Evolutionary conservation across 306 rosid species (phyloP).

Genomic region (Comarum palustre): DNA sequence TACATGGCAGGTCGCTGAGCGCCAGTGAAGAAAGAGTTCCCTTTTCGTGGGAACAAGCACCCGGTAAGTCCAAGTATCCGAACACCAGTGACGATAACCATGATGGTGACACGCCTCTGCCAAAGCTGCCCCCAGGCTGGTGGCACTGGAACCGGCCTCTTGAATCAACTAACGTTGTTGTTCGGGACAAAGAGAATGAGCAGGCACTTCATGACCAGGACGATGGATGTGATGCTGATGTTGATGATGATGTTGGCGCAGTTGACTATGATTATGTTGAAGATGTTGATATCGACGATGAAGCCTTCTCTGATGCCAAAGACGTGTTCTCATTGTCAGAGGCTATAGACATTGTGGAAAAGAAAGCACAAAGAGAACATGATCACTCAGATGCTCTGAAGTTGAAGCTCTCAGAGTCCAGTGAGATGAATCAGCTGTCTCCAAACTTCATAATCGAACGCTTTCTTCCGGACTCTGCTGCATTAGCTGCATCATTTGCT

Average conservation of each 20-base stretch:
- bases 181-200: background rate
- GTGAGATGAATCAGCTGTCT: slow-evolving; percentile 36
- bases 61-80: slow-evolving; percentile 64
- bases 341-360: slow-evolving; percentile 75
- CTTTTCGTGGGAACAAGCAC: slow-evolving; percentile 77
- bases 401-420: slow-evolving; percentile 46
- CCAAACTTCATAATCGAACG: slow-evolving; percentile 75
- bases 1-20: slow-evolving; percentile 10
- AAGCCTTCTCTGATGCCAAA: slow-evolving; percentile 44
- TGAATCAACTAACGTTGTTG: slow-evolving; percentile 10
- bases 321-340: slow-evolving; percentile 76
- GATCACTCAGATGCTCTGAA: slow-evolving; percentile 28
- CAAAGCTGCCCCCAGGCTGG: slow-evolving; percentile 52
- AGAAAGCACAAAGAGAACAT: slow-evolving; percentile 28
- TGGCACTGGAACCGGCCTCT: slow-evolving; percentile 37
- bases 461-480: slow-evolving; percentile 81
- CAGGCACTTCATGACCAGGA: slow-evolving; percentile 7
- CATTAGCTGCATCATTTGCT: slow-evolving; percentile 63
- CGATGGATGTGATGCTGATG: slow-evolving; percentile 28
- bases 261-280: slow-evolving; percentile 2
- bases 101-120: slow-evolving; percentile 42
- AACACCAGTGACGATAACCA: slow-evolving; percentile 1
- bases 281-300: slow-evolving; percentile 14
- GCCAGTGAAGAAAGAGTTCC: slow-evolving; percentile 54
- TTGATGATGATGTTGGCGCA: slow-evolving; percentile 23